Evolutionary conservation across 2,329 filamentous ascomycete species (phyloP), one percentile per base, ranked within the genome.

Genomic region (Phialophora expanda): DNA sequence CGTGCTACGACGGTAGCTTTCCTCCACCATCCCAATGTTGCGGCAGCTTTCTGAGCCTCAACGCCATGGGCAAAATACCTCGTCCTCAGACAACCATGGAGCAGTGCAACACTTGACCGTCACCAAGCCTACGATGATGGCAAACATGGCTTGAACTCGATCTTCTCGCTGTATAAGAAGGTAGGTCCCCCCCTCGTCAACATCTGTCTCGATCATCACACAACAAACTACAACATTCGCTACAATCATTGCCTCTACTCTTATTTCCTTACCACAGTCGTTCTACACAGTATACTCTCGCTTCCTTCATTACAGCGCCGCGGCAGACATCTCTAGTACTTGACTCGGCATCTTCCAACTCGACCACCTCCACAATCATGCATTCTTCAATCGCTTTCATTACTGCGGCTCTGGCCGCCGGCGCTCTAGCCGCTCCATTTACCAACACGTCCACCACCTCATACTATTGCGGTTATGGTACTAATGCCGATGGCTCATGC

Each of bases 391-490:
- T 60, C 57, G 56, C 65, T 22, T 55, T 67, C 53, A 30, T 67
- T 55, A 4, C 64, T 26, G 58, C 61, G 41, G 54, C 65, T 24
- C 44, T 67, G 26, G 62, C 62, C 53, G 32, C 62, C 20, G 26
- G 61, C 53, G 54, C 62, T 22, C 44, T 64, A 2, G 65, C 62
- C 17, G 46, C 65, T n/a, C 65, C 65, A 17, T 11, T 58, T 3
- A 34, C 56, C 24, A 63, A 54, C n/a, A 64, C 61, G 1, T 59
- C 64, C 56, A 66, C 63, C 44, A 64, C 56, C 48, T 62, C 62
- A 38, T 28, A 66, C 56, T 68, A 68, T 17, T 68, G 63, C 28
- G 66, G 66, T 9, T 68, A 38, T 38, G 66, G 66, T 38, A 66
- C 62, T 38, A 61, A 61, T 48, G 56, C 62, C 14, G 62, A 67